Evolutionary conservation across 768 basidiomycete species (phyloP), one percentile per base, ranked within the genome.

Genomic region (Guyanaporus albipodus): DNA sequence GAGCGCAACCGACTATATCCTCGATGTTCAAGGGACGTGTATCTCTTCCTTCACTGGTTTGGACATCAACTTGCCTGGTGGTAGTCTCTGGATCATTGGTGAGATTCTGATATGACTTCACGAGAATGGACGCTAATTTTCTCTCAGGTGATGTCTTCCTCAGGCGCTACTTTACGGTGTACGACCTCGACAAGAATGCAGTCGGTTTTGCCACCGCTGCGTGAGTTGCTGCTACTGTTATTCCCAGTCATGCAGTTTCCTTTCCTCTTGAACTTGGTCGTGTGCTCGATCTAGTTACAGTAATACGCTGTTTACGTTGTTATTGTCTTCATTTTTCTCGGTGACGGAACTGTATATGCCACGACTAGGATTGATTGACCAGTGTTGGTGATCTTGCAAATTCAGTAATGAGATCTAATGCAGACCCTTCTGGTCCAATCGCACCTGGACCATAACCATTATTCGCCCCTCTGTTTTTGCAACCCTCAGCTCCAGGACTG

Each of bases 31-130:
- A 64, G 91, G 90, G 21, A 90, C 91, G 14, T 99, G 96, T 67
- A 88, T 99, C 53, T 93, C 90, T 17, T 73, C 94, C 15, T 99
- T 99, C 76, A 88, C 82, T 36, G 90, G 88, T 19, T 69, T 97
- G 69, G 93, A 97, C 63, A 85, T 96, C 71, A 87, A 90, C 57
- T 61, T 89, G 34, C 87, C 87, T 1, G 80, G 83, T 52, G 80
- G 82, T 34, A 68, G 79, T n/a, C 73, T 95, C 37, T 94, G 91
- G 91, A 91, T 95, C 57, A 72, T 96, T 57, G 92, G 93, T 85
- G 70, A 38, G 74, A 65, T 14, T 15, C 11, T 22, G 27, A 8
- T 21, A 21, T 14, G 1, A 27, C 35, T 17, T 14, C 0, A 6
- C 44, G 48, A 40, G 52, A 44, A 32, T 21, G 29, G 34, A 36